A percentile compares a stretch with the other conserved stretches of the same genome.
Conservation (phyloP, 148 eudicot species). For the Rhododendron vialii region DNA sequence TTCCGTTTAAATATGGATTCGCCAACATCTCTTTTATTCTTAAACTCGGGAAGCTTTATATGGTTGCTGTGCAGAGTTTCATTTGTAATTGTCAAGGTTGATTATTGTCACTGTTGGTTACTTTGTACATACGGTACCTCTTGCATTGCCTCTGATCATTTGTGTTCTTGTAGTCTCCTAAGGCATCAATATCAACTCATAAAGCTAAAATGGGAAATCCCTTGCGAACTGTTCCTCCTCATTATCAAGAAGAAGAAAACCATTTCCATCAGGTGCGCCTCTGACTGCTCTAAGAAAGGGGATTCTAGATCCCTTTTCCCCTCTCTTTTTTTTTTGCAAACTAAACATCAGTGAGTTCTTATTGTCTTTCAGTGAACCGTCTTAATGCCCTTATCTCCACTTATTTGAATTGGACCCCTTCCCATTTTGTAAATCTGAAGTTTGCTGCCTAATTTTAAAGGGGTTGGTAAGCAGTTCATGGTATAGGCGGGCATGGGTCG, state of each 20-base stretch:
- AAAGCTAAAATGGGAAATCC: not conserved
- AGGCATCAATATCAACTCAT: constrained; percentile 13
- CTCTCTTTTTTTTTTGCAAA: not conserved
- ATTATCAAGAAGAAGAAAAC: not conserved
- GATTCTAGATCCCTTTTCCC: not conserved
- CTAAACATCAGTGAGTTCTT: not conserved
- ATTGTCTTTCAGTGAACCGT: not conserved
- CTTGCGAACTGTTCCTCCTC: not conserved
- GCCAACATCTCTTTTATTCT: not conserved
- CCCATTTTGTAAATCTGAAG: not conserved
- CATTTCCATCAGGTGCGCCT: not conserved
- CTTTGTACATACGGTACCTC: not conserved
- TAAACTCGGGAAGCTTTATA: constrained; percentile 13
- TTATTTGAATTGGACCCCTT: not conserved
- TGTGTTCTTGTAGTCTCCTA: not conserved
- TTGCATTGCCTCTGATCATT: constrained; percentile 5
- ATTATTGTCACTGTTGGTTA: not conserved
- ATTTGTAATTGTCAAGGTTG: not conserved
- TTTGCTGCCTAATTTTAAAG: not conserved
- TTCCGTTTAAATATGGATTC: constrained; percentile 4
- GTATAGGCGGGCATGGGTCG: not conserved
- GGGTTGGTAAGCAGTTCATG: not conserved
- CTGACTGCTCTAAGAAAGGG: not conserved
- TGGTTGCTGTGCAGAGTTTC: constrained; percentile 6
- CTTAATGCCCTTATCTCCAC: not conserved